Evolutionary conservation across 805 yeast genomes (phyloP).

Genomic region (Maudiozyma serrabonitensis): DNA sequence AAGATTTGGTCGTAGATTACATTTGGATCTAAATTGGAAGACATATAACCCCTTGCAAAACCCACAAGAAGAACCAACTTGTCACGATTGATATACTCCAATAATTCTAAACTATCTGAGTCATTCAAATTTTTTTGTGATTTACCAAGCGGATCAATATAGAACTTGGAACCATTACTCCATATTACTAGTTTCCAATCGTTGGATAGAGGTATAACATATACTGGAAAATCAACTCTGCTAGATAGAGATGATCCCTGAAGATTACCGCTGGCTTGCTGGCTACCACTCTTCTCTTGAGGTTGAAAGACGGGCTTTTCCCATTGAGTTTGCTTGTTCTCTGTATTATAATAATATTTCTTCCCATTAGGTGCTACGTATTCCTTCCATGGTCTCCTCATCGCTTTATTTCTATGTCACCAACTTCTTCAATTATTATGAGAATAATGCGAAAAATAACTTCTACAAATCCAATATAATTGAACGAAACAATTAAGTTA

Average conservation of each 20-base stretch:
- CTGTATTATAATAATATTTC: slow-evolving; percentile 31
- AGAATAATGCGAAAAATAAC: no score
- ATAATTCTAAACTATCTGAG: slow-evolving; percentile 17
- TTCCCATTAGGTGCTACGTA: slow-evolving; percentile 32
- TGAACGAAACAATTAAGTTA: no score
- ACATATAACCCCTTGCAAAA: slow-evolving; percentile 16
- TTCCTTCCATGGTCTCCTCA: slow-evolving; percentile 27
- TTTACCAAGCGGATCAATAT: slow-evolving; percentile 24
- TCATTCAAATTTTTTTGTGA: slow-evolving; percentile 25
- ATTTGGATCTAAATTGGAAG: slow-evolving; percentile 2
- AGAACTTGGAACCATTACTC: slow-evolving; percentile 35
- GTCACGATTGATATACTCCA: slow-evolving; percentile 25
- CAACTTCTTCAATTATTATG: not conserved
- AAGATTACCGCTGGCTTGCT: not conserved
- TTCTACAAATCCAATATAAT: no score
- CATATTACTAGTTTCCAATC: slow-evolving; percentile 38
- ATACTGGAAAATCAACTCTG: slow-evolving; percentile 1
- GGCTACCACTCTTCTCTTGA: slow-evolving; percentile 1
- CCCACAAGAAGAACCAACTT: slow-evolving; percentile 17
- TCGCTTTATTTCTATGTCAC: not conserved
- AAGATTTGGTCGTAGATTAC: slow-evolving; percentile 13
- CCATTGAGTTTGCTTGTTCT: slow-evolving; percentile 33
- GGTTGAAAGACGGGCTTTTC: slow-evolving; percentile 21
- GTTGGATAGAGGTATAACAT: slow-evolving; percentile 15
- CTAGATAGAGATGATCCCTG: not conserved